Evolutionary conservation across 129 eudicot genomes (phyloP), one percentile per base, ranked within the genome.

Genomic region (Escallonia herrerae): DNA sequence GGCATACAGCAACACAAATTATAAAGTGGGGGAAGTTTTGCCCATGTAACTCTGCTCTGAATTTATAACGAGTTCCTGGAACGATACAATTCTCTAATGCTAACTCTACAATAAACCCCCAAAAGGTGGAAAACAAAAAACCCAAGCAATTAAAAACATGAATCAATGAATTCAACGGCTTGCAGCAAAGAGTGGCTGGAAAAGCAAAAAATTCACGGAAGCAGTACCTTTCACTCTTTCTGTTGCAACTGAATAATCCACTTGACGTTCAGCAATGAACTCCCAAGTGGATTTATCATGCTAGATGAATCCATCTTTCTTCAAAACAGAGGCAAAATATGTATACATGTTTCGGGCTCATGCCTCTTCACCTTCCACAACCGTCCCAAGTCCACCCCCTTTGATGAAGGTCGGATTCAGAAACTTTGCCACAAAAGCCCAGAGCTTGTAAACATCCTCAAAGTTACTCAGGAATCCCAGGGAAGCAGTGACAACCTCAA

Each of bases 401-500:
- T 69, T 79, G 52, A 66, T 68, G 67, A 89, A 94, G 13, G 71
- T 71, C 2, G 99, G 95, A 68, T 94, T 83, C 51, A 94, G 86
- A 82, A 94, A 94, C 73, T 84, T 94, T 7, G 99, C 95, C 58
- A 86, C 95, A 64, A 89, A 94, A 51, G 83, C 93, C 99, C 99
- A 94, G 80, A 94, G 72, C 75, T 77, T 94, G 76, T 89, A 89
- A 9, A 94, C 97, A 71, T 94, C 99, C 22, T 82, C 94, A 71
- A 94, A 94, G 77, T 94, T 86, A 15, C 88, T 82, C 71, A 93
- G 78, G 73, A 93, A 93, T 56, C 96, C 88, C 67, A 94, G 94
- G 40, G 99, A 89, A 52, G 97, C 97, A 33, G 99, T 94, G 64
- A 94, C 97, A 72, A 84, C 99, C 76, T 94, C 99, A 48, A 94